Conservation (phyloP, 2,329 filamentous ascomycete species). For the Aspergillus jensenii region DNA sequence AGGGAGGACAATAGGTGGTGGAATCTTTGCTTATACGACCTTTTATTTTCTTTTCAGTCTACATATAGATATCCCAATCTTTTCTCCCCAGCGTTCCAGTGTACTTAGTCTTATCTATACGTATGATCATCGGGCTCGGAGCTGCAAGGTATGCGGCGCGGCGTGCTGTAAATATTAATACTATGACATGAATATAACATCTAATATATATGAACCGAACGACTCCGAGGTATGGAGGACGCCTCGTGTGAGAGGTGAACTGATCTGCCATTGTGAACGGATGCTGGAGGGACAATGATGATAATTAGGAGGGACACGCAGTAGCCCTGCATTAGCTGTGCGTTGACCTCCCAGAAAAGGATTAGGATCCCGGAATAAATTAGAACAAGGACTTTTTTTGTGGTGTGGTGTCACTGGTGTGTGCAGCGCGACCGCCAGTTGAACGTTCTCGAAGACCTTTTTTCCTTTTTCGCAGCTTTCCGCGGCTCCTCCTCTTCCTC, state of each 20-base stretch:
- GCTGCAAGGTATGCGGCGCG: too few relatives aligned
- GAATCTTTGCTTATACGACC: conserved; percentile 3
- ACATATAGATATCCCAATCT: conserved; percentile 8
- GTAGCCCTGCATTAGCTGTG: conserved; percentile 8
- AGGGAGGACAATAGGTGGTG: not conserved
- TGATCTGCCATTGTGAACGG: not conserved
- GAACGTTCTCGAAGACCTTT: not conserved
- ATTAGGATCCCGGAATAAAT: not conserved
- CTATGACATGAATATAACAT: not conserved
- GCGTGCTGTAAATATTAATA: not conserved
- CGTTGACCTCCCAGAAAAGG: not conserved
- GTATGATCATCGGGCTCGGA: not conserved
- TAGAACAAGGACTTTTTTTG: not conserved
- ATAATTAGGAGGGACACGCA: not conserved
- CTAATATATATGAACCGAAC: not conserved
- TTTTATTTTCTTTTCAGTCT: not conserved
- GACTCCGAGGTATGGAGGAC: too few relatives aligned
- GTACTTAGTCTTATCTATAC: not conserved
- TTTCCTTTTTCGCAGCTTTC: not conserved
- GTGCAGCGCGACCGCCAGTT: not conserved
- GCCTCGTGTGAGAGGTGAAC: not conserved
- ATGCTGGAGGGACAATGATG: not conserved
- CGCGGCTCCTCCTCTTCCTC: not conserved
- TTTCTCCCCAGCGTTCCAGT: not conserved
- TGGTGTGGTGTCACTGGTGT: not conserved